These are phyloP conservation scores for Aphanomyces astaci DNA, from an alignment of 352 stramenopile genomes.

Conservation along the genomic window DNA sequence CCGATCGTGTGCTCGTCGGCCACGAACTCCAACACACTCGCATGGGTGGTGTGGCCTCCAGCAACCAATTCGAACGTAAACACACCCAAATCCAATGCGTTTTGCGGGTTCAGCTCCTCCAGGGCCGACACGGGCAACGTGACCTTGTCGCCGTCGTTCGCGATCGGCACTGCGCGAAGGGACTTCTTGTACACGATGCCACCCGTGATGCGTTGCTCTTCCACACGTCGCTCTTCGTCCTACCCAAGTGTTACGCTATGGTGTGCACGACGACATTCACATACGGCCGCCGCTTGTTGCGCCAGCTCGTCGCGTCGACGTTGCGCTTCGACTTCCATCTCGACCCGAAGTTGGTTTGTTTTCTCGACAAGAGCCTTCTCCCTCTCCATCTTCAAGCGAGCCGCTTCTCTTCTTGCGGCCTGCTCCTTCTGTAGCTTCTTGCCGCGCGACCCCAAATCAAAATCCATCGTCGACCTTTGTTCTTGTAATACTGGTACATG, in stretches of 20 bases:
- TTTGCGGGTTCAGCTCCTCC: constrained; percentile 65
- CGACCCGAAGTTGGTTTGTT: neutral
- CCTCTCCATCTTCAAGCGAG: constrained; percentile 15
- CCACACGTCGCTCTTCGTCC: constrained; percentile 44
- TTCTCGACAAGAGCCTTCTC: constrained; percentile 2
- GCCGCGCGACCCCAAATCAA: constrained; percentile 11
- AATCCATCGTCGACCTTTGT: constrained; percentile 16
- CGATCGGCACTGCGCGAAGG: constrained; percentile 41
- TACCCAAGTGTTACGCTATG: constrained; percentile 26
- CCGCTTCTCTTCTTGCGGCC: constrained; percentile 7
- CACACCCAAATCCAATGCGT: constrained; percentile 62
- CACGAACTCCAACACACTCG: constrained; percentile 72
- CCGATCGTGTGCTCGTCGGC: constrained; percentile 67
- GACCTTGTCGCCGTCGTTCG: constrained; percentile 64
- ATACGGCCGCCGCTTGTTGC: constrained; percentile 41
- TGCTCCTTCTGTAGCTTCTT: constrained; percentile 23
- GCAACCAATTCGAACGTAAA: constrained; percentile 71
- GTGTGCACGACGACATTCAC: constrained; percentile 41
- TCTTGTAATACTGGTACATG: no score
- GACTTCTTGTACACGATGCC: constrained; percentile 54
- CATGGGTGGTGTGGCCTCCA: constrained; percentile 38
- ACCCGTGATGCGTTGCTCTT: constrained; percentile 61
- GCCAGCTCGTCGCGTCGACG: constrained; percentile 37
- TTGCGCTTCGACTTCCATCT: constrained; percentile 8
- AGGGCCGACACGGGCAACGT: constrained; percentile 64